These are phyloP conservation scores for Akanthomyces uredinophilus DNA, from an alignment of 2,329 filamentous ascomycete genomes.

Conservation along the genomic window DNA sequence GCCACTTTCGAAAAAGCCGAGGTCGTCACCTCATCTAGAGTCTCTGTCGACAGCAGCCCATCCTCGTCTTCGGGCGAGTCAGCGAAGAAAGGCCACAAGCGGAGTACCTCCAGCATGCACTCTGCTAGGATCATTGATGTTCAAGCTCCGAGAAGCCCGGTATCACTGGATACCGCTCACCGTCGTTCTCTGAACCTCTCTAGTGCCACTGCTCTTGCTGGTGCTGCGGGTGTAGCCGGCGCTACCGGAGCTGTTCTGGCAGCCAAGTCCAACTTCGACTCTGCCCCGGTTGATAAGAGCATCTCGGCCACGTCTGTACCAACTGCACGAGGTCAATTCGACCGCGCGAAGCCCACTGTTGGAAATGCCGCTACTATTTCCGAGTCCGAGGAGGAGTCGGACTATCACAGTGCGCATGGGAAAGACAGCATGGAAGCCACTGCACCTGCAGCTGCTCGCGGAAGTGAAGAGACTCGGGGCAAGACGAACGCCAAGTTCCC, in stretches of 20 bases:
- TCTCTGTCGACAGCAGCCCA: conserved; percentile 49
- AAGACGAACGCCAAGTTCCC: not conserved
- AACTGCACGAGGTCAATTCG: conserved; percentile 15
- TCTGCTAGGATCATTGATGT: conserved; percentile 57
- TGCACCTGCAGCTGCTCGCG: not conserved
- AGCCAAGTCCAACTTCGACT: conserved; percentile 28
- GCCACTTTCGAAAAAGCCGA: conserved; percentile 50
- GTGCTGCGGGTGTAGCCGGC: conserved; percentile 8
- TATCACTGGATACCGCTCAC: conserved; percentile 38
- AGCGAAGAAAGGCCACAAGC: conserved; percentile 33
- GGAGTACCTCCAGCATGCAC: conserved; percentile 43
- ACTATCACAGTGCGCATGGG: conserved; percentile 16
- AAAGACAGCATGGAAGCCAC: conserved; percentile 5
- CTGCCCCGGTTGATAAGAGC: conserved; percentile 34
- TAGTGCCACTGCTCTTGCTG: conserved; percentile 34
- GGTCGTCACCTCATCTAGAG: conserved; percentile 51
- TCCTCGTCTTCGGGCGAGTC: conserved; percentile 46
- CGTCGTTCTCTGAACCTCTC: conserved; percentile 36
- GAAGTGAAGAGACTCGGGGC: not conserved
- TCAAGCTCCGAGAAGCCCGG: conserved; percentile 45
- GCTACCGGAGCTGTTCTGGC: conserved; percentile 3
- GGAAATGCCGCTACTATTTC: conserved; percentile 31
- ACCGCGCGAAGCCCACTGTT: not conserved
- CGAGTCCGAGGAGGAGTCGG: conserved; percentile 37
- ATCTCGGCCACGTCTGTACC: conserved; percentile 2